Evolutionary conservation across 495 filamentous ascomycete genomes (phyloP).

Genomic region (Penicillium maclennaniae): DNA sequence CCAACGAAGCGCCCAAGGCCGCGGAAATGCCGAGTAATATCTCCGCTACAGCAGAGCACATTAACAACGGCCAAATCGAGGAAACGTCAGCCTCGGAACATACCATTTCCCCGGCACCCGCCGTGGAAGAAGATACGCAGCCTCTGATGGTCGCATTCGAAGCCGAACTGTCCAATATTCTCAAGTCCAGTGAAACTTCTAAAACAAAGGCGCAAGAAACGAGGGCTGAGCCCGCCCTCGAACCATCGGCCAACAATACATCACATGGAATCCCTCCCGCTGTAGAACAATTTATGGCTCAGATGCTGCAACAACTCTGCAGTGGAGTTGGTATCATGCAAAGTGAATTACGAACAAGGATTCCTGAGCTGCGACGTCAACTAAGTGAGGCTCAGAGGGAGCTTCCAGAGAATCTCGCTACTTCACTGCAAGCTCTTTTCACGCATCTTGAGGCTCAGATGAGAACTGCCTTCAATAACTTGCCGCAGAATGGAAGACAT

Average conservation of each 20-base stretch:
- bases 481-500: conserved; percentile 36
- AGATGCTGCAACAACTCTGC: conserved; percentile 32
- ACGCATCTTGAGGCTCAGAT: conserved; percentile 40
- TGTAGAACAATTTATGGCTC: conserved; percentile 26
- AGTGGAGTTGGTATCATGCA: conserved; percentile 35
- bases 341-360: conserved; percentile 33
- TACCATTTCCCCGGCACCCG: background rate
- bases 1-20: background rate
- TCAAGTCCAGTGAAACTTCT: conserved; percentile 23
- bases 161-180: conserved; percentile 47
- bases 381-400: conserved; percentile 36
- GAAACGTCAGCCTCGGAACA: background rate
- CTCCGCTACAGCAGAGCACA: background rate
- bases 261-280: conserved; percentile 21
- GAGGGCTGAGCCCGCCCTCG: conserved; percentile 10
- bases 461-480: conserved; percentile 38
- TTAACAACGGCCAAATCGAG: conserved; percentile 1
- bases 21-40: background rate
- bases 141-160: conserved; percentile 50
- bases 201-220: conserved; percentile 12
- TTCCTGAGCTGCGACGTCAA: conserved; percentile 41
- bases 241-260: conserved; percentile 10
- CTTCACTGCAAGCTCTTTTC: conserved; percentile 39
- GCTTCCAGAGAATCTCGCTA: conserved; percentile 41
- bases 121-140: conserved; percentile 15